These are phyloP conservation scores for Trichoderma polysporum DNA, from an alignment of 2,329 filamentous ascomycete species.

Conservation along the genomic window DNA sequence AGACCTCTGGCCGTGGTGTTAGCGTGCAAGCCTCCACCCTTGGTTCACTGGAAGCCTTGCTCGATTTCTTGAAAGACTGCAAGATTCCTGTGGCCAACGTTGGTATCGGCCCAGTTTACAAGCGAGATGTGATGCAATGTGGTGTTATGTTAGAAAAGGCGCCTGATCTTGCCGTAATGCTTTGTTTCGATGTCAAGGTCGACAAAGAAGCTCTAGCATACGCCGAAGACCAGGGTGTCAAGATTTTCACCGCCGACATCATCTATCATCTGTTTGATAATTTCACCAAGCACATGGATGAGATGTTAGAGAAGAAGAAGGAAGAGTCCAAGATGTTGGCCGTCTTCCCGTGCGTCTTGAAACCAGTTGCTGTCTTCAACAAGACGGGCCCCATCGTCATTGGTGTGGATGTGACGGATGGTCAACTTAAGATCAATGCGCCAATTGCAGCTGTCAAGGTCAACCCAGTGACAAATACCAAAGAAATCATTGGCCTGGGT, in stretches of 20 bases:
- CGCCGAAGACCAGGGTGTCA: constrained; percentile 91
- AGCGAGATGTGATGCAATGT: constrained; percentile 94
- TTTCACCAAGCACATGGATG: constrained; percentile 92
- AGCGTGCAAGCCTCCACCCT: constrained; percentile 96
- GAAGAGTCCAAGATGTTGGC: constrained; percentile 94
- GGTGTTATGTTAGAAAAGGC: constrained; percentile 96
- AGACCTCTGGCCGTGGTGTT: constrained; percentile 90
- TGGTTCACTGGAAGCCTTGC: constrained; percentile 89
- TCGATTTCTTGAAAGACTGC: constrained; percentile 92
- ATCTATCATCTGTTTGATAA: constrained; percentile 98
- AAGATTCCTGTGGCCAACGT: constrained; percentile 99
- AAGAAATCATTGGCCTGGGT: constrained; percentile 81
- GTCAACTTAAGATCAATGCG: constrained; percentile 80
- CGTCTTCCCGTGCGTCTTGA: constrained; percentile 93
- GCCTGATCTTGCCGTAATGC: constrained; percentile 96
- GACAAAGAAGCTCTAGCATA: constrained; percentile 93
- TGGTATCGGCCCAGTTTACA: constrained; percentile 95
- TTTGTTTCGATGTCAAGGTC: constrained; percentile 99
- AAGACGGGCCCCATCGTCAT: constrained; percentile 95
- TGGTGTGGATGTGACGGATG: constrained; percentile 93
- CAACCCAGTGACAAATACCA: constrained; percentile 73
- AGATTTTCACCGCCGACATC: constrained; percentile 97
- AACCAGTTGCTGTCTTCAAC: constrained; percentile 93
- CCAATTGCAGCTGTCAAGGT: constrained; percentile 84
- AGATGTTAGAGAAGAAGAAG: constrained; percentile 86